Evolutionary conservation across 2,329 filamentous ascomycete species (phyloP).

Genomic region (Akanthomyces uredinophilus): DNA sequence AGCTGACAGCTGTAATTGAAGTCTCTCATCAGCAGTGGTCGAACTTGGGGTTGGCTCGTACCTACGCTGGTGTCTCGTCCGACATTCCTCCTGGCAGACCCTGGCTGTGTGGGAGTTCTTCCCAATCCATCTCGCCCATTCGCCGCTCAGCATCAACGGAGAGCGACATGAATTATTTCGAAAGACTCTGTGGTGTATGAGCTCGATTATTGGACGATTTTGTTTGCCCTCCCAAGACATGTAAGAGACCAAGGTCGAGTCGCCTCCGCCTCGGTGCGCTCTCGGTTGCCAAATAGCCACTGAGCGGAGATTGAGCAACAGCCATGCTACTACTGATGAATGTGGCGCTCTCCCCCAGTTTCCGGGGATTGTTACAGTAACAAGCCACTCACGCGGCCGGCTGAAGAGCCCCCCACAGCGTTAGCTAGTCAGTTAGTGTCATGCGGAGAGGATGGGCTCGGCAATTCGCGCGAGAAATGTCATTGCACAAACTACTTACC

Average conservation of each 20-base stretch:
- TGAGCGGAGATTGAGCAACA: not conserved
- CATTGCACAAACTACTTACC: not conserved
- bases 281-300: not conserved
- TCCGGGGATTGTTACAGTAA: not conserved
- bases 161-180: not conserved
- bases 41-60: not conserved
- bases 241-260: not conserved
- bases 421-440: not conserved
- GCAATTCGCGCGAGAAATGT: no score
- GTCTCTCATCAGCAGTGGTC: not conserved
- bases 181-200: not conserved
- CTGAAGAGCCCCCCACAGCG: not conserved
- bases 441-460: not conserved
- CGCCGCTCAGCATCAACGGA: not conserved
- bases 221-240: not conserved
- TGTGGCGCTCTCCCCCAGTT: not conserved
- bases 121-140: not conserved
- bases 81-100: not conserved
- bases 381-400: not conserved
- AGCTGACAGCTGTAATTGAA: constrained; percentile 29
- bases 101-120: not conserved
- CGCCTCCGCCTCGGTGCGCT: not conserved
- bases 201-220: not conserved
- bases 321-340: not conserved
- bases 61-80: constrained; percentile 11